A percentile compares a stretch with the other conserved stretches of the same genome.
Conservation (phyloP, 495 filamentous ascomycete genomes). For the Neurospora sp. region DNA sequence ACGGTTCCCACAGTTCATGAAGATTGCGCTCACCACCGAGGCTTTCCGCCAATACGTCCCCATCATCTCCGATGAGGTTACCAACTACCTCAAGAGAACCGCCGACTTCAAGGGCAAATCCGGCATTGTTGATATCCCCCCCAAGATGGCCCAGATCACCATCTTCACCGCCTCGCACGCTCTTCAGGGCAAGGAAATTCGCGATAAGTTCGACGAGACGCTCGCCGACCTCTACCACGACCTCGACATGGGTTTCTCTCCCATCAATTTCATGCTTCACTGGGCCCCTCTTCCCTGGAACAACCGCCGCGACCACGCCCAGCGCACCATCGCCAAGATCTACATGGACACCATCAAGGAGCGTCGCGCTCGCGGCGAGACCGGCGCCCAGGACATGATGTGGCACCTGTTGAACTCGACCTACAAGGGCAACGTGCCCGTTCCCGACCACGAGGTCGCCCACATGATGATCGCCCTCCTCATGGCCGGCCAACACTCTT, state of each 20-base stretch:
- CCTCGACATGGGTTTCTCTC: conserved; percentile 73
- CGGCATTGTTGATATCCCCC: conserved; percentile 53
- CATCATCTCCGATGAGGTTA: conserved; percentile 66
- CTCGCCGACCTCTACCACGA: conserved; percentile 74
- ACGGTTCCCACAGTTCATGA: conserved; percentile 56
- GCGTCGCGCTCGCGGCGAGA: conserved; percentile 43
- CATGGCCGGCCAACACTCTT: conserved; percentile 86
- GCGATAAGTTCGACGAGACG: conserved; percentile 59
- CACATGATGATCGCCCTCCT: conserved; percentile 89
- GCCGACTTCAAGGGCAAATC: conserved; percentile 56
- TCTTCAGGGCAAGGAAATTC: conserved; percentile 72
- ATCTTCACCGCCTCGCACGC: conserved; percentile 74
- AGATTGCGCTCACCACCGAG: conserved; percentile 67
- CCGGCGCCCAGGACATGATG: conserved; percentile 61
- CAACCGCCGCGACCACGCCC: conserved; percentile 65
- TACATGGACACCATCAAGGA: conserved; percentile 68
- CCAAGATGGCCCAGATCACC: conserved; percentile 72
- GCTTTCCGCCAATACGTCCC: conserved; percentile 71
- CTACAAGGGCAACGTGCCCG: conserved; percentile 61
- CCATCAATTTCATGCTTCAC: conserved; percentile 77
- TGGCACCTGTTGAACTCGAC: conserved; percentile 69
- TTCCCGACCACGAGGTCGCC: conserved; percentile 73
- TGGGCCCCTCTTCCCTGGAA: conserved; percentile 83
- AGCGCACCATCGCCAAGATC: conserved; percentile 61
- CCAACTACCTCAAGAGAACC: conserved; percentile 54